Evolutionary conservation across 2,329 filamentous ascomycete genomes (phyloP).

Genomic region (Aaosphaeria arxii): DNA sequence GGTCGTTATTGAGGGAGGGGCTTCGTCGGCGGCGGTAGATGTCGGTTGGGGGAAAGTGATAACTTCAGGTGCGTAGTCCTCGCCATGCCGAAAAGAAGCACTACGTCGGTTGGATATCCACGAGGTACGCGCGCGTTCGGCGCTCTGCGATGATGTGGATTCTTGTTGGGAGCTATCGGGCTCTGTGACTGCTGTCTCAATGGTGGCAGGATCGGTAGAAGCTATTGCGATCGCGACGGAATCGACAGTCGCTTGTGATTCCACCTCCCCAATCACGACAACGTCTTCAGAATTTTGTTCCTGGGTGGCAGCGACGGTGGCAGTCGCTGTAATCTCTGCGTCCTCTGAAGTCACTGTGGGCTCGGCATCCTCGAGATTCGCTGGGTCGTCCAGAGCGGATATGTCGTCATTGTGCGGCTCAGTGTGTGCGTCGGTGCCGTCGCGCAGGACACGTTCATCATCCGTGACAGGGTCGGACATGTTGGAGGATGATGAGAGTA

Average conservation of each 20-base stretch:
- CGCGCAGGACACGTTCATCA: conserved; percentile 22
- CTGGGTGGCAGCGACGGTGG: not conserved
- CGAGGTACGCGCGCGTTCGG: conserved; percentile 29
- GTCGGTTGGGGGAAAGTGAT: conserved; percentile 27
- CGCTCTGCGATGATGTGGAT: conserved; percentile 28
- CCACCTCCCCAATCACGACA: conserved; percentile 7
- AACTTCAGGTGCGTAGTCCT: conserved; percentile 31
- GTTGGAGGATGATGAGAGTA: conserved; percentile 35
- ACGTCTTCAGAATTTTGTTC: conserved; percentile 4
- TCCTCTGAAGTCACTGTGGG: not conserved
- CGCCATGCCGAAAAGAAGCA: conserved; percentile 36
- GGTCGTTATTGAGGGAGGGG: not conserved
- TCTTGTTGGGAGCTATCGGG: conserved; percentile 29
- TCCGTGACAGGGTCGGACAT: conserved; percentile 34
- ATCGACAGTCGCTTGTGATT: conserved; percentile 3
- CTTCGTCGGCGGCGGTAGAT: conserved; percentile 8
- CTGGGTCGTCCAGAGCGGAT: not conserved
- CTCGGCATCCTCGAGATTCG: not conserved
- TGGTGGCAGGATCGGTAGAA: conserved; percentile 20
- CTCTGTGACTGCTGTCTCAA: conserved; percentile 23
- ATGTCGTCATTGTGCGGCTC: conserved; percentile 1
- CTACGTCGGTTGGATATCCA: conserved; percentile 48
- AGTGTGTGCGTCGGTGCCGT: conserved; percentile 4
- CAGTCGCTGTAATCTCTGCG: not conserved
- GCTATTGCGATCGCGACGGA: conserved; percentile 15